A percentile compares a stretch with the other conserved stretches of the same genome.
These are phyloP conservation scores for Cruciata laevipes DNA, from an alignment of 257 asterid species.

Conservation along the genomic window DNA sequence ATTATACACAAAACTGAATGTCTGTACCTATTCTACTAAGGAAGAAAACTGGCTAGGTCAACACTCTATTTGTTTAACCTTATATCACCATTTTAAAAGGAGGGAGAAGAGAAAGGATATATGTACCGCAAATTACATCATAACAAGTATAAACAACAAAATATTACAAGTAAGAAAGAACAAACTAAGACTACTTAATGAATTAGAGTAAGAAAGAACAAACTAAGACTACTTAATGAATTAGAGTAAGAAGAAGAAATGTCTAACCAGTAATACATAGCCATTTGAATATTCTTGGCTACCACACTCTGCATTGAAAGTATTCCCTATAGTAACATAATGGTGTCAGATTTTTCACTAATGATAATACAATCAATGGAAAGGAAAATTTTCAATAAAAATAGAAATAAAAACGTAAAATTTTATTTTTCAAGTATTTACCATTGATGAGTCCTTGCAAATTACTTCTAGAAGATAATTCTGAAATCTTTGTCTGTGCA, in stretches of 20 bases:
- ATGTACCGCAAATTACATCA: not conserved
- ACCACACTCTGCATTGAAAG: conserved; percentile 26
- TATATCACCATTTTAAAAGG: not conserved
- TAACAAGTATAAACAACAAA: not conserved
- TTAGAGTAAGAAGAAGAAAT: conserved; percentile 14
- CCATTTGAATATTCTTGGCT: conserved; percentile 31
- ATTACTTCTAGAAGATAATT: conserved; percentile 11
- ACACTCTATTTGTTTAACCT: not conserved
- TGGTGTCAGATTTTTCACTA: conserved; percentile 9
- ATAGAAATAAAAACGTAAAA: not conserved
- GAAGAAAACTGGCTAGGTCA: not conserved
- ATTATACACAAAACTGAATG: not conserved
- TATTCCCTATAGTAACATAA: conserved; percentile 35
- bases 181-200: not conserved
- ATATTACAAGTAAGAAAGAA: not conserved
- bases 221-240: not conserved
- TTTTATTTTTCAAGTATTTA: conserved; percentile 20
- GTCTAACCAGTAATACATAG: conserved; percentile 53
- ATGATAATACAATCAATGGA: conserved; percentile 5
- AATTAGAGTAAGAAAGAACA: conserved; percentile 6
- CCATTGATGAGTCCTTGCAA: conserved; percentile 25
- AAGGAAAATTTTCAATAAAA: not conserved
- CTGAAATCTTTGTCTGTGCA: conserved; percentile 34
- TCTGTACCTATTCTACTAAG: not conserved
- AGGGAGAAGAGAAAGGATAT: not conserved